Evolutionary conservation across 2,329 filamentous ascomycete genomes (phyloP), one percentile per base, ranked within the genome.

Genomic region (Epichloe amarillans): DNA sequence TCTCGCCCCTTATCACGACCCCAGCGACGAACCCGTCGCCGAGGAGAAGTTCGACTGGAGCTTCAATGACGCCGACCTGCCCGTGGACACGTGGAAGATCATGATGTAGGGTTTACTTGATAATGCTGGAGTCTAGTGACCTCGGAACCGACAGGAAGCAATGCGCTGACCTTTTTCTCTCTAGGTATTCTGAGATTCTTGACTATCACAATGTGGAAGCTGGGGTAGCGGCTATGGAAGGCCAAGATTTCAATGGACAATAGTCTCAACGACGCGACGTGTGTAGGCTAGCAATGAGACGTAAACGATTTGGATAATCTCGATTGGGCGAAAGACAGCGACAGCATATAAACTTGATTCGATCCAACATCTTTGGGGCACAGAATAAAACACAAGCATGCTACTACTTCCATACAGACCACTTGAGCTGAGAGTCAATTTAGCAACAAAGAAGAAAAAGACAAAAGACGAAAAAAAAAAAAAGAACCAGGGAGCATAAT

Each of bases 41-140:
- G 88, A 95, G 54, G 90, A 96, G 74, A 96, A 95, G 72, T 98
- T 98, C 62, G 93, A 98, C 67, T 98, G 93, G 93, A 96, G 90
- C 50, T 98, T 98, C 72, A 97, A 97, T 68, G 93, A 98, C 61
- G 93, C 91, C 46, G 93, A 98, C 65, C 74, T 98, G 52, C 91
- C 93, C 1, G 90, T 97, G 47, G 93, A 98, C 65, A 95, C 90
- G n/a, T 98, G 93, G 93, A 98, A 98, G 75, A 96, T 98, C 66
- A 98, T 97, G 93, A 98, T 98, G 93, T 95, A 76, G 64, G 85
- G 3, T 37, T 49, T 15, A 17, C 19, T 5, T 19, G 14, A 30
- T 11, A 30, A 39, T 15, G 37, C 14, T 17, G 37, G 17, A 15
- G 14, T 15, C 37, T 15, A 17, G 37, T 39, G 17, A n/a, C 21